Conservation (phyloP, 176 grass and related monocot genomes). For the Cenchrus fungigraminus region DNA sequence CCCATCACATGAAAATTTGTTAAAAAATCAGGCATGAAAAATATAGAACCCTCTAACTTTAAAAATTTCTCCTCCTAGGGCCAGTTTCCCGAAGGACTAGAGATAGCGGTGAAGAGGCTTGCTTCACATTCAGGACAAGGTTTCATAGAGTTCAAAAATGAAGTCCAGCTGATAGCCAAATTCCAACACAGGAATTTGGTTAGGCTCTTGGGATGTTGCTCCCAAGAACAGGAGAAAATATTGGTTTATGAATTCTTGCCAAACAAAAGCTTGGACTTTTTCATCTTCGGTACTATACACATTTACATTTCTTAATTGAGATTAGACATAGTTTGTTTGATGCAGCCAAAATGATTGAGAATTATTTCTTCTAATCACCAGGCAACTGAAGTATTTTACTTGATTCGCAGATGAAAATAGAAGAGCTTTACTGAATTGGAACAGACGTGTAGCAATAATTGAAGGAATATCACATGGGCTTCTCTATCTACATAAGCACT, state of each 20-base stretch:
- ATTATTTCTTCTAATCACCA: neutral
- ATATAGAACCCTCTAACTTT: too few relatives aligned
- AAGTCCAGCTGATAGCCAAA: neutral
- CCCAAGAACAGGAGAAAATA: slow-evolving; percentile 37
- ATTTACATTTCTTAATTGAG: neutral
- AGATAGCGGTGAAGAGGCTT: neutral
- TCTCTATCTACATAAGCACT: slow-evolving; percentile 57
- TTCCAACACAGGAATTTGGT: neutral
- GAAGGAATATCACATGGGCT: slow-evolving; percentile 43
- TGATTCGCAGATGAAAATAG: slow-evolving; percentile 18
- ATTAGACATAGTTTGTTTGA: neutral
- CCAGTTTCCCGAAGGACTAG: neutral
- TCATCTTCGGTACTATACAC: slow-evolving; percentile 21
- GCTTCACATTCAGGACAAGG: neutral
- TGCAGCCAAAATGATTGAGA: neutral
- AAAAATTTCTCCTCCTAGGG: neutral
- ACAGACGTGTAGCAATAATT: slow-evolving; percentile 36
- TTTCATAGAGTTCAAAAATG: neutral
- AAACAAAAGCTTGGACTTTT: slow-evolving; percentile 52
- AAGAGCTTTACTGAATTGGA: slow-evolving; percentile 37
- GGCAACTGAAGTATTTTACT: neutral
- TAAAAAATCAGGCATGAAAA: too few relatives aligned
- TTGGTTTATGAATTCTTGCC: slow-evolving; percentile 46
- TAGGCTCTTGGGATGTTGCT: slow-evolving; percentile 2
- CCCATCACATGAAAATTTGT: too few relatives aligned